phyloP scores from a whole-genome alignment of 257 asterid species.

The Misopates orontium region DNA sequence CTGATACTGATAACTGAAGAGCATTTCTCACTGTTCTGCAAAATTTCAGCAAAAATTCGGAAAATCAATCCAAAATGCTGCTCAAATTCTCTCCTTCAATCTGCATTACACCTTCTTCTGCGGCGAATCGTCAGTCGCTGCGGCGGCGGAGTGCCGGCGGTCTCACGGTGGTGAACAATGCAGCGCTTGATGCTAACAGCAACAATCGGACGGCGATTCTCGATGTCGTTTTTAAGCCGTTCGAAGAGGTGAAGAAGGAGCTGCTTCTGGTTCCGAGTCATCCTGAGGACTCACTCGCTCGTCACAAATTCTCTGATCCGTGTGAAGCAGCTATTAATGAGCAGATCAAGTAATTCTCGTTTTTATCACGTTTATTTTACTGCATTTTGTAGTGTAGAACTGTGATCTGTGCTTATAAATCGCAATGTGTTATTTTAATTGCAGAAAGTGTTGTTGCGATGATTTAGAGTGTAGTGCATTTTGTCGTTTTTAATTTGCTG shows the following conservation, averaged over 20 bases:
- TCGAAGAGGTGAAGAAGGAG: conserved; percentile 51
- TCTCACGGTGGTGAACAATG: background rate
- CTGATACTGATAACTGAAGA: background rate
- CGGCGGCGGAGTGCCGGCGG: background rate
- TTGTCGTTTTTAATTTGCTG: too few relatives aligned
- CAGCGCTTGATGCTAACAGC: background rate
- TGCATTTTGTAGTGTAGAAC: background rate
- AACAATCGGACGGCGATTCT: background rate
- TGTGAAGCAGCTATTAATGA: conserved; percentile 53
- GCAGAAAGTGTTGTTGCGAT: too few relatives aligned
- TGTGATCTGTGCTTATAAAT: too few relatives aligned
- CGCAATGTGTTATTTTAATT: too few relatives aligned
- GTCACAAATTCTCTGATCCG: conserved; percentile 43
- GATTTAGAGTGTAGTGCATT: too few relatives aligned
- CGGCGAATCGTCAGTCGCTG: background rate
- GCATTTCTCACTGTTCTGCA: background rate
- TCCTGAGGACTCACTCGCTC: conserved; percentile 53
- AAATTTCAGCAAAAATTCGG: background rate
- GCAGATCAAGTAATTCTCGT: conserved; percentile 49
- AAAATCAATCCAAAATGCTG: background rate
- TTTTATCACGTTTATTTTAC: background rate
- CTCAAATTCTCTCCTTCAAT: background rate
- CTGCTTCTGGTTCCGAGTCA: conserved; percentile 43
- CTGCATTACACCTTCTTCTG: background rate
- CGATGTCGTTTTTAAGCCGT: conserved; percentile 32